These are phyloP conservation scores for Laburnicola sp. DNA, from an alignment of 2,329 filamentous ascomycete genomes.

Conservation along the genomic window DNA sequence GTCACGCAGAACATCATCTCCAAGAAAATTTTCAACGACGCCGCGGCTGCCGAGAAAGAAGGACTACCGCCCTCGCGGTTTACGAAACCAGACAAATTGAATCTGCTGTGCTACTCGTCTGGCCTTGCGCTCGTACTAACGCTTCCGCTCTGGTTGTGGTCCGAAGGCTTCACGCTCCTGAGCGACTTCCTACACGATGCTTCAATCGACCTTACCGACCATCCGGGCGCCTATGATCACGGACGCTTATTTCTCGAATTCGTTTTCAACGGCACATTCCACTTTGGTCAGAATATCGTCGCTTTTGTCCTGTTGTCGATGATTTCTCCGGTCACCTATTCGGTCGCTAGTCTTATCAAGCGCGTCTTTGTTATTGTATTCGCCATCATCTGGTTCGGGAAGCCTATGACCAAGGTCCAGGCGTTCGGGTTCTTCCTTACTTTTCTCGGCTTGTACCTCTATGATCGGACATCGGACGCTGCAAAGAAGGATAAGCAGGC, in stretches of 20 bases:
- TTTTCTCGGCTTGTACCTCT: constrained; percentile 89
- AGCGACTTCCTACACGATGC: constrained; percentile 80
- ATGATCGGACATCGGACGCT: constrained; percentile 87
- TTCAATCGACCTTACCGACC: constrained; percentile 73
- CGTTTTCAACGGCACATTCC: constrained; percentile 93
- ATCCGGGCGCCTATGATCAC: constrained; percentile 71
- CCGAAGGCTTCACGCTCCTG: constrained; percentile 78
- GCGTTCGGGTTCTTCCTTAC: constrained; percentile 84
- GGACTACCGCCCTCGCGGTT: constrained; percentile 58
- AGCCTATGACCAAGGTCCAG: constrained; percentile 79
- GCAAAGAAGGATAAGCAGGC: constrained; percentile 85
- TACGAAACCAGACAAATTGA: constrained; percentile 92
- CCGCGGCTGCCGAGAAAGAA: constrained; percentile 80
- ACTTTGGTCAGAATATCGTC: constrained; percentile 94
- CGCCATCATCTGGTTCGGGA: constrained; percentile 95
- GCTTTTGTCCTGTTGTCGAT: constrained; percentile 91
- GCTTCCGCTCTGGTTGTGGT: constrained; percentile 88
- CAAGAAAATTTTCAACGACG: constrained; percentile 96
- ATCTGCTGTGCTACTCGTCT: constrained; percentile 95
- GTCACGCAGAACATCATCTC: constrained; percentile 99
- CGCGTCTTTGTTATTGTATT: constrained; percentile 95
- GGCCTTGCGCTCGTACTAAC: constrained; percentile 88
- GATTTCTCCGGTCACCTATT: constrained; percentile 95
- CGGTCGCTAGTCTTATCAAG: constrained; percentile 93
- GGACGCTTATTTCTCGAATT: constrained; percentile 74